These are phyloP conservation scores for Phlebiopsis flavidoalba DNA, from an alignment of 768 basidiomycete genomes.

Conservation along the genomic window DNA sequence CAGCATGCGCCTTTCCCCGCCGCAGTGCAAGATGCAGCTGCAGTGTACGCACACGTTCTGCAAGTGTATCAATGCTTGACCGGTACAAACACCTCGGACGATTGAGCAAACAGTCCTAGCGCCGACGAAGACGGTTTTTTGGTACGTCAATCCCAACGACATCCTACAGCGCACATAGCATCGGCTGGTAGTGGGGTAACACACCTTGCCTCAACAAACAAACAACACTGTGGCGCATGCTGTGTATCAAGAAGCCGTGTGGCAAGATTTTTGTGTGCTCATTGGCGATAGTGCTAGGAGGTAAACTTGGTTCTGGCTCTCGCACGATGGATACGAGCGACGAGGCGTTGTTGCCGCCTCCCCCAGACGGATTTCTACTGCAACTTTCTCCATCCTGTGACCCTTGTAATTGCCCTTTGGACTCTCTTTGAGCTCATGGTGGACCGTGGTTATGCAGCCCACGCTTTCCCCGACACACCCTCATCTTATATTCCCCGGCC, in stretches of 20 bases:
- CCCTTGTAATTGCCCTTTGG: slow-evolving; percentile 24
- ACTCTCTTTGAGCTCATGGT: slow-evolving; percentile 16
- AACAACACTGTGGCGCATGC: slow-evolving; percentile 4
- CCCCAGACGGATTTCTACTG: slow-evolving; percentile 41
- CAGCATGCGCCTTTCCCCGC: slow-evolving; percentile 52
- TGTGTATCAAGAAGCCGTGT: slow-evolving; percentile 5
- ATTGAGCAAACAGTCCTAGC: not conserved
- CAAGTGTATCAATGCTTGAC: slow-evolving; percentile 15
- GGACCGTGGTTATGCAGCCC: slow-evolving; percentile 24
- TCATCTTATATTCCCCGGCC: slow-evolving; percentile 47
- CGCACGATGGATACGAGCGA: slow-evolving; percentile 50
- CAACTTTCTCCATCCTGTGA: slow-evolving; percentile 39
- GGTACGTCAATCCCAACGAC: not conserved
- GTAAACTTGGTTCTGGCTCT: slow-evolving; percentile 48
- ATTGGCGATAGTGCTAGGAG: slow-evolving; percentile 54
- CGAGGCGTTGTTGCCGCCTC: slow-evolving; percentile 38
- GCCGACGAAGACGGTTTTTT: not conserved
- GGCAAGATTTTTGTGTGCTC: slow-evolving; percentile 41
- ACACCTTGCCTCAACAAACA: not conserved
- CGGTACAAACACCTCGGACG: not conserved
- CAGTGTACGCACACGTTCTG: slow-evolving; percentile 45
- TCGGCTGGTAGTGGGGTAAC: not conserved
- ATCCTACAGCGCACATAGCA: not conserved
- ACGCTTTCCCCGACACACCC: slow-evolving; percentile 42
- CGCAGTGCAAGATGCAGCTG: slow-evolving; percentile 46